Evolutionary conservation across 768 basidiomycete genomes (phyloP).

Genomic region (Neoboletus magnificus): DNA sequence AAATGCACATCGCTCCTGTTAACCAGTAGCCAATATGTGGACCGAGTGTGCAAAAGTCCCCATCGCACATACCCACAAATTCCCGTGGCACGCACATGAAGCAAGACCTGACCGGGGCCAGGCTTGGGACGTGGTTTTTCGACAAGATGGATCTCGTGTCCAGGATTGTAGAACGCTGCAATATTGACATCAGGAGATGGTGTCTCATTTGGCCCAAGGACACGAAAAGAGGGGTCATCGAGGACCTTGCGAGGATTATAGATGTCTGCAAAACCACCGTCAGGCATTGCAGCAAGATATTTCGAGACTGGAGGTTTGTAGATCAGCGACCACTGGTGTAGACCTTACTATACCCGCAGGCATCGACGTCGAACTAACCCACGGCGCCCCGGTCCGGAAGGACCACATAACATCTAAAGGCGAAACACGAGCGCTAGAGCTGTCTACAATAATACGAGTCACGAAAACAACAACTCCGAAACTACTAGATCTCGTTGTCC

Average conservation of each 20-base stretch:
- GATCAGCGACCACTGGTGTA: background rate
- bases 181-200: constrained; percentile 49
- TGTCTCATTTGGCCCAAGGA: constrained; percentile 49
- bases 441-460: too few species aligned
- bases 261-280: constrained; percentile 35
- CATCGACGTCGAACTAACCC: background rate
- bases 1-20: constrained; percentile 69
- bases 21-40: background rate
- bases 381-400: background rate
- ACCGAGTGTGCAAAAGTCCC: background rate
- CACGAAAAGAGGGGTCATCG: constrained; percentile 51
- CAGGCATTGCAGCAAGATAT: constrained; percentile 15
- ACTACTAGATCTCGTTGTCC: background rate
- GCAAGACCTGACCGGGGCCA: constrained; percentile 61
- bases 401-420: background rate
- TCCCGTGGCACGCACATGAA: constrained; percentile 65
- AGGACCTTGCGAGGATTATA: constrained; percentile 57
- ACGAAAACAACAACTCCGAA: background rate
- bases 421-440: background rate
- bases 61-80: constrained; percentile 56
- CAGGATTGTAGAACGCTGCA: constrained; percentile 63
- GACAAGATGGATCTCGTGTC: constrained; percentile 64
- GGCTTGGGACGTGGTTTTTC: constrained; percentile 59
- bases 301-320: background rate
- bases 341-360: background rate